Evolutionary conservation across 2,329 filamentous ascomycete species (phyloP).

Genomic region (Fusarium nygamai): DNA sequence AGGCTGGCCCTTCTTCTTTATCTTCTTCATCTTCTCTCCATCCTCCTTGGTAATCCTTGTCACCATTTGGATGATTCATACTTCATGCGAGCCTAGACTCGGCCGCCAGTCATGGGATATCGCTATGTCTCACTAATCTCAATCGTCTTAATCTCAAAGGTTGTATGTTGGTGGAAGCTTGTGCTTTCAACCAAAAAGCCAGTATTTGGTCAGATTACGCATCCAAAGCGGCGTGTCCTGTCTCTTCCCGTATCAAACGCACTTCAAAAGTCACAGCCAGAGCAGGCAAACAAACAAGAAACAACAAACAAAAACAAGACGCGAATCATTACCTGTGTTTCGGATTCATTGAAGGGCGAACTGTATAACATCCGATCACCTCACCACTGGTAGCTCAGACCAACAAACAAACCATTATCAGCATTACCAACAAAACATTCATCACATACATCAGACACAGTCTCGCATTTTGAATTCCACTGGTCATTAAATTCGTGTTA

Average conservation of each 20-base stretch:
- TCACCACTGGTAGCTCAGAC: not conserved
- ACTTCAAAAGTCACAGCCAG: too few relatives aligned
- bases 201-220: not conserved
- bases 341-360: not conserved
- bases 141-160: not conserved
- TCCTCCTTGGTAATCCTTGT: too few relatives aligned
- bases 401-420: not conserved
- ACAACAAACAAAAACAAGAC: too few relatives aligned
- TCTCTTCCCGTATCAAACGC: too few relatives aligned
- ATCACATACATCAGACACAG: not conserved
- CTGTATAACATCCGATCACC: not conserved
- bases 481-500: not conserved
- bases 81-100: not conserved
- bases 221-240: not conserved
- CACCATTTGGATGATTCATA: not conserved
- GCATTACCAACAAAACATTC: rapidly evolving
- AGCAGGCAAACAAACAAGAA: not conserved
- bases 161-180: not conserved
- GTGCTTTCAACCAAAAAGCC: not conserved
- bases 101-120: not conserved
- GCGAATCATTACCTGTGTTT: not conserved
- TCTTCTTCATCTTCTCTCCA: too few relatives aligned
- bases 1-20: too few relatives aligned
- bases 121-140: not conserved
- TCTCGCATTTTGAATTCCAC: not conserved